Conservation (phyloP, 805 yeast genomes). For the Cyberlindnera mycetangii region DNA sequence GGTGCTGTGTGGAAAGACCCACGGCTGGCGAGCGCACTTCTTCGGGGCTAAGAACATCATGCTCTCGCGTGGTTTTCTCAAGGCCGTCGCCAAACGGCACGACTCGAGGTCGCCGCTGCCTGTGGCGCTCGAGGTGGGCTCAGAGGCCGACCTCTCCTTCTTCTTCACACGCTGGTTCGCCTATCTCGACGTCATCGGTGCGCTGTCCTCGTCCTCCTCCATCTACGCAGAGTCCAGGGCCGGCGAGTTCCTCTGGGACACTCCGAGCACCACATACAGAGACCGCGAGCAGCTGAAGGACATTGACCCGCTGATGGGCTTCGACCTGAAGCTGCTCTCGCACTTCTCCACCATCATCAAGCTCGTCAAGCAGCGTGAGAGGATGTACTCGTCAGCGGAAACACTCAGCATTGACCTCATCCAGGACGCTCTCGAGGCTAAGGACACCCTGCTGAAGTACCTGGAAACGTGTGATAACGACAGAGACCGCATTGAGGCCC, state of each 20-base stretch:
- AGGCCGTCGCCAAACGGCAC: slow-evolving; percentile 24
- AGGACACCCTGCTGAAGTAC: slow-evolving; percentile 30
- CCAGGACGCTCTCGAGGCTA: slow-evolving; percentile 39
- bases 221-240: slow-evolving; percentile 30
- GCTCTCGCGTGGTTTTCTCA: slow-evolving; percentile 45
- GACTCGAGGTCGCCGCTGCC: neutral
- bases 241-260: slow-evolving; percentile 22
- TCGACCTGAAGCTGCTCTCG: slow-evolving; percentile 61
- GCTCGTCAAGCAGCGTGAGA: slow-evolving; percentile 33
- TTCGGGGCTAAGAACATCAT: slow-evolving; percentile 67
- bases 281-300: slow-evolving; percentile 34
- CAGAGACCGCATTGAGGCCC: slow-evolving; percentile 27
- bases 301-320: slow-evolving; percentile 63
- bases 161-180: slow-evolving; percentile 69
- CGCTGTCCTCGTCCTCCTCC: slow-evolving; percentile 49
- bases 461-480: slow-evolving; percentile 25
- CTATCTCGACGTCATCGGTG: slow-evolving; percentile 62
- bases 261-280: slow-evolving; percentile 9
- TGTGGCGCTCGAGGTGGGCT: slow-evolving; percentile 16
- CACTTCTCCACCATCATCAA: slow-evolving; percentile 48
- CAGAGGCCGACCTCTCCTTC: slow-evolving; percentile 32
- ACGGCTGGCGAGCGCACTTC: slow-evolving; percentile 60
- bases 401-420: slow-evolving; percentile 9
- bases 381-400: slow-evolving; percentile 18
- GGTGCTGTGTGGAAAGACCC: slow-evolving; percentile 38